Evolutionary conservation across 2,329 filamentous ascomycete species (phyloP), one percentile per base, ranked within the genome.

Genomic region (Pseudogymnoascus sp.): DNA sequence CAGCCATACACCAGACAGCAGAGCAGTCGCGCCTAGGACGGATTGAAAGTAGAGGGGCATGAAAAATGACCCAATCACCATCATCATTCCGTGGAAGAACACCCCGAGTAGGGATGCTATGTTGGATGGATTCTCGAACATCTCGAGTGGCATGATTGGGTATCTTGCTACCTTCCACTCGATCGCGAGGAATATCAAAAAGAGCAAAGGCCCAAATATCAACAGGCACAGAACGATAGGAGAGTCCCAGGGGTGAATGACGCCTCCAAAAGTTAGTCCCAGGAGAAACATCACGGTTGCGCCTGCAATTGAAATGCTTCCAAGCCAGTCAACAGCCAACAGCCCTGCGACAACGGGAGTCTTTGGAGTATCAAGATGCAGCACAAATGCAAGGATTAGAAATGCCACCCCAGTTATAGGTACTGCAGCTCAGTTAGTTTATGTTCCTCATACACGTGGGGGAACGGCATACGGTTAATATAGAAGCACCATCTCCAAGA

Each of bases 281-380:
- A 96, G 83, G 3, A 96, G 82, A 64, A 95, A 78, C 89, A 95
- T 92, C 18, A 95, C 77, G 0, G 89, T 92, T 18, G 86, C 89
- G 39, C 87, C 88, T 13, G 82, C 75, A 13, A 86, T 79, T 2
- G 80, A 74, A 9, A 86, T 59, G 1, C 80, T 83, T 0, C 88
- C 88, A 5, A 74, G 62, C 80, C 81, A 83, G 67, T 83, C 81
- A 19, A 83, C 75, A 0, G 82, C 82, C 62, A 81, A 81, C 7
- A 89, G 72, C 0, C 86, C 86, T 37, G 81, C 74, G 61, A 75
- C 72, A 2, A 89, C 70, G 0, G 84, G 80, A 0, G 86, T 89
- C 34, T 77, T 78, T 0, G 86, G 85, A 3, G 82, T 86, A 58
- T 86, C 79, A n/a, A 89, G 71, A 65, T 87, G 81, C 9, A 89